Conservation (phyloP, 2,329 filamentous ascomycete species). For the Fusarium liriodendri region DNA sequence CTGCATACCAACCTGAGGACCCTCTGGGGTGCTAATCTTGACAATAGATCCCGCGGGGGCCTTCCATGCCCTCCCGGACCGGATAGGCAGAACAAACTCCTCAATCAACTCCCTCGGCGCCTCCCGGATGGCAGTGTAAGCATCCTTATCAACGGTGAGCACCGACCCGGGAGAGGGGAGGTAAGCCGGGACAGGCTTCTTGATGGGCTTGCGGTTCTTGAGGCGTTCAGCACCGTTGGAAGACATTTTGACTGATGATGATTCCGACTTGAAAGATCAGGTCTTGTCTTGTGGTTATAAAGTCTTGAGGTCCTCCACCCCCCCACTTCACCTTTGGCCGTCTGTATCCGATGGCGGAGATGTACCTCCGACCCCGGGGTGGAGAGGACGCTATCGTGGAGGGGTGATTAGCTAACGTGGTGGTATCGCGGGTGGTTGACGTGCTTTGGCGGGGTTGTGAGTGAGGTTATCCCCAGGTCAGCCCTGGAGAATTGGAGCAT, state of each 20-base stretch:
- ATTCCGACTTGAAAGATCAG: background rate
- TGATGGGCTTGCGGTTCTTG: constrained; percentile 56
- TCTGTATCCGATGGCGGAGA: constrained; percentile 24
- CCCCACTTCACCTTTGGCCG: constrained; percentile 29
- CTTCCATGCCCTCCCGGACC: constrained; percentile 79
- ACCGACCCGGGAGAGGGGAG: constrained; percentile 57
- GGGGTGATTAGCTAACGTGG: background rate
- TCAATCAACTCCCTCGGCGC: constrained; percentile 56
- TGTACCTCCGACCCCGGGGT: constrained; percentile 6
- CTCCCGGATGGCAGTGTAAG: constrained; percentile 72
- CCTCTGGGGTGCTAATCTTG: constrained; percentile 79
- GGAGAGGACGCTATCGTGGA: background rate
- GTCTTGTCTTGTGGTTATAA: constrained; percentile 4
- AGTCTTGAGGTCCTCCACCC: constrained; percentile 18
- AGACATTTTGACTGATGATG: constrained; percentile 27
- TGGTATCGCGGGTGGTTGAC: background rate
- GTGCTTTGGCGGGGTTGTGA: background rate
- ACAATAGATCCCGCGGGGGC: constrained; percentile 76
- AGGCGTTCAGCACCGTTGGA: constrained; percentile 51
- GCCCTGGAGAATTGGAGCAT: background rate
- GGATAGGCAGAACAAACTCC: constrained; percentile 75
- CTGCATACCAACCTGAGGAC: constrained; percentile 75
- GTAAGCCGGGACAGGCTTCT: constrained; percentile 62
- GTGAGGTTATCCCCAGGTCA: background rate
- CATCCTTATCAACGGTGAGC: constrained; percentile 55